Evolutionary conservation across 2,329 filamentous ascomycete species (phyloP), one percentile per base, ranked within the genome.

Genomic region (Tolypocladium sp.): DNA sequence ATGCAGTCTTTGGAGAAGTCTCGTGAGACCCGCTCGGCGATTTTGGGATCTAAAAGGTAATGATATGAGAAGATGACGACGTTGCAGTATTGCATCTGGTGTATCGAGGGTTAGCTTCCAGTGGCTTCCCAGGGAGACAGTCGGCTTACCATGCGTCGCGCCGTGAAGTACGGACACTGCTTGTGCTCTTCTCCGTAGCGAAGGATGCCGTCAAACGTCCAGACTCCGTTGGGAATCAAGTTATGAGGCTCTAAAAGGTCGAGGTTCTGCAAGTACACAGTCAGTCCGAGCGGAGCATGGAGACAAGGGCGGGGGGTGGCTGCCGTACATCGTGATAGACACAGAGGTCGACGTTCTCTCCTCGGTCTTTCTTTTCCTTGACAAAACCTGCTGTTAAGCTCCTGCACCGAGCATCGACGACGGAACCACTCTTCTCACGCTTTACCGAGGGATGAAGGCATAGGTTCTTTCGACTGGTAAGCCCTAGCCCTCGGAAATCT

Each of bases 51-150:
- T 20, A 99, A 84, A 3, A 99, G 84, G 70, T 99, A 99, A 74
- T 99, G 94, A 70, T 99, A 99, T 0, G 94, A 99, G 77, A 99
- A 99, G 65, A 99, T 99, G 69, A 99, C 97, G 70, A 99, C 92
- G 71, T 99, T 97, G 82, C 94, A 99, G 70, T 92, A 97, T 68
- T 94, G 89, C 93, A 99, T 97, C 89, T 92, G 64, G 17, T 38
- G 10, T 38, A 44, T 17, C 17, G 35, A 33, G 10, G 57, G 62
- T 64, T 27, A 66, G 61, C 33, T 22, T 17, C 9, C 40, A 38
- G 10, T 9, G 5, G 12, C 49, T 10, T 20, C 6, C 8, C 49
- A 9, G 30, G 15, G 8, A 13, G 13, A 15, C 27, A 33, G 22
- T 51, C 12, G 4, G 40, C 54, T 68, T 74, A 91, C 89, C 94